Evolutionary conservation across 169 alveolate genomes (phyloP).

Genomic region (Cryptosporidium tyzzeri): DNA sequence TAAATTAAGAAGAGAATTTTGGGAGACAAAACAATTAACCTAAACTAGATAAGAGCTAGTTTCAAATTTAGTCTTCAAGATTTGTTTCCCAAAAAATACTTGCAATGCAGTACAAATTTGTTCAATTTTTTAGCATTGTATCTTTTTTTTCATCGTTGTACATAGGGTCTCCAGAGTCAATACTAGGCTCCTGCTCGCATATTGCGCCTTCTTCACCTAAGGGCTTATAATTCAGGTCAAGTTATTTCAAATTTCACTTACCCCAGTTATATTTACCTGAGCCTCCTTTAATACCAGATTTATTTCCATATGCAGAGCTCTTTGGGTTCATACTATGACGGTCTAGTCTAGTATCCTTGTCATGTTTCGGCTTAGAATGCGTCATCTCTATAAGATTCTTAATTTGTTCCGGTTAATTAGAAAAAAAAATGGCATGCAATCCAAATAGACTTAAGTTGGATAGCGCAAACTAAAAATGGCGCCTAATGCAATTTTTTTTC

Average conservation of each 20-base stretch:
- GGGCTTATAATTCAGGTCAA: not conserved
- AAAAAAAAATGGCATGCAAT: constrained; percentile 27
- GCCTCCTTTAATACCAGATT: constrained; percentile 71
- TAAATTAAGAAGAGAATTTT: not conserved
- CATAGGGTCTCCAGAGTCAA: constrained; percentile 58
- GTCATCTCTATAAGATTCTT: constrained; percentile 12
- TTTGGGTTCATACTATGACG: constrained; percentile 72
- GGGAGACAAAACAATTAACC: constrained; percentile 6
- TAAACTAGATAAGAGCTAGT: not conserved
- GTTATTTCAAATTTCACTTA: not conserved
- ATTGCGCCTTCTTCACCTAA: constrained; percentile 30
- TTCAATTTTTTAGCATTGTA: not conserved
- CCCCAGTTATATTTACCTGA: constrained; percentile 73
- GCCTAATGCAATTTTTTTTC: constrained; percentile 1
- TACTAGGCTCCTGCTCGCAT: not conserved
- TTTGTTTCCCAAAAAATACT: not conserved
- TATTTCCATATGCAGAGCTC: constrained; percentile 69
- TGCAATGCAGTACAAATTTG: not conserved
- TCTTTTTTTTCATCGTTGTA: constrained; percentile 43
- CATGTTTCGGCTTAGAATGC: constrained; percentile 17
- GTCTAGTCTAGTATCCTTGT: constrained; percentile 61
- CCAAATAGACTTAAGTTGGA: not conserved
- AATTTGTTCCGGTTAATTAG: not conserved
- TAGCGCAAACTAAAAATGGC: not conserved
- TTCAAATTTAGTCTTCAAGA: not conserved